Evolutionary conservation across 1,139 yeast genomes (phyloP), one percentile per base, ranked within the genome.

Genomic region (Debaryomyces udenii): DNA sequence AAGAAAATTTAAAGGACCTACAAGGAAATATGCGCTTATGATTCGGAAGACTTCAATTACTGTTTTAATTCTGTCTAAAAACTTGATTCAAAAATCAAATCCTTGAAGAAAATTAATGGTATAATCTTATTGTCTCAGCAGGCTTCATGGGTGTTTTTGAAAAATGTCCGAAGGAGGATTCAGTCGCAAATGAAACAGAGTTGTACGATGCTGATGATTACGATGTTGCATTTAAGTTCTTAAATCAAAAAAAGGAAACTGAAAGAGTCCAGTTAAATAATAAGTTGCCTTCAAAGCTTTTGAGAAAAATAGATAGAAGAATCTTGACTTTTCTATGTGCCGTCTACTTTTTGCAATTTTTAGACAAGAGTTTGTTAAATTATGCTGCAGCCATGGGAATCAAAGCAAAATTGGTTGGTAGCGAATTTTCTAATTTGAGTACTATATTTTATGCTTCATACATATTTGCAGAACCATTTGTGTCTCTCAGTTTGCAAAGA

Each of bases 221-320:
- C n/a, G 35, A 32, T 24, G 35, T 32, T 32, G 35, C 35, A 4
- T 32, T 32, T 22, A 23, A 23, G 58, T 89, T 85, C 78, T 68
- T 89, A 64, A 78, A 83, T 50, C 95, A 88, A 64, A 81, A 81
- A 51, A 22, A 22, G 9, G 83, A 80, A 61, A 86, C 96, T 53
- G 95, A 88, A 65, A 96, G 96, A 65, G 87, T 89, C 67, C n/a
- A n/a, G n/a, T 86, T 89, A 13, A 23, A 23, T 23, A 14, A 27
- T 3, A 6, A 23, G 10, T 32, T 32, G 15, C 35, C 35, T 4
- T 28, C 28, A 11, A 36, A 31, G 14, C 24, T 40, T 11, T 26
- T 27, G 22, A 18, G 46, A n/a, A 57, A 57, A 35, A 43, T 61
- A 17, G 67, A 62, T 38, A 15, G 27, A 10, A 42, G 51, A 23